Evolutionary conservation across 352 stramenopile genomes (phyloP).

Genomic region (Pythium aquatile): DNA sequence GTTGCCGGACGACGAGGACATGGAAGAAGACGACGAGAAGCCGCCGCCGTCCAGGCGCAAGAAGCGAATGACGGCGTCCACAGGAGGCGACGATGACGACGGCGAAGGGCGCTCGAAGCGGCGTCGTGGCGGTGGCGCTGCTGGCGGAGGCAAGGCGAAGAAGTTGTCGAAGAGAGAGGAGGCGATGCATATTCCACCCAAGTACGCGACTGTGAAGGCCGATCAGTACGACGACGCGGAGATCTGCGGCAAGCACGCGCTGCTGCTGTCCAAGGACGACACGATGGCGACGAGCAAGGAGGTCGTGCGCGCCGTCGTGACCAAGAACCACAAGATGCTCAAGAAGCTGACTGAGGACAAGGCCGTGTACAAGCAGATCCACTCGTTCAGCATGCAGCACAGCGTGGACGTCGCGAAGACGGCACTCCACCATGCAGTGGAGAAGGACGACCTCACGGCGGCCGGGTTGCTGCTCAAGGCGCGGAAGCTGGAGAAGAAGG

Average conservation of each 20-base stretch:
- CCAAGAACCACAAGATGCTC: conserved; percentile 66
- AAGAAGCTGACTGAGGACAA: conserved; percentile 60
- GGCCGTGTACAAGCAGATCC: conserved; percentile 42
- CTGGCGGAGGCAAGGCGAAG: conserved; percentile 14
- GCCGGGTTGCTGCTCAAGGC: conserved; percentile 47
- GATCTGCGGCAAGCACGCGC: conserved; percentile 44
- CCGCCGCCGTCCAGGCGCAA: conserved; percentile 38
- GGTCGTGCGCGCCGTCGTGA: conserved; percentile 67
- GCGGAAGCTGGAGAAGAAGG: conserved; percentile 38
- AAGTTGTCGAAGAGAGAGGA: conserved; percentile 46
- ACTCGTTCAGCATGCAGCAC: conserved; percentile 43
- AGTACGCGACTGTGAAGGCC: conserved; percentile 43
- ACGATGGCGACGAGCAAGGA: conserved; percentile 54
- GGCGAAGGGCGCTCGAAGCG: conserved; percentile 9
- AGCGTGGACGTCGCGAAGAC: conserved; percentile 47
- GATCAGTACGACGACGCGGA: conserved; percentile 61
- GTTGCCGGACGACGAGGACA: conserved; percentile 28
- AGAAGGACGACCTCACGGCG: conserved; percentile 52
- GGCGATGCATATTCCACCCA: conserved; percentile 50
- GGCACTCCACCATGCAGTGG: conserved; percentile 64
- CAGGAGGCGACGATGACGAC: conserved; percentile 20
- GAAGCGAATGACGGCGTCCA: conserved; percentile 20
- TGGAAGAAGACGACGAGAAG: conserved; percentile 55
- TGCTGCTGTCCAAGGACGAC: conserved; percentile 44
- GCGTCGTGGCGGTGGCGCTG: conserved; percentile 13